Conservation (phyloP, 2,329 filamentous ascomycete genomes). For the Aspergillus fumigatiaffinis region DNA sequence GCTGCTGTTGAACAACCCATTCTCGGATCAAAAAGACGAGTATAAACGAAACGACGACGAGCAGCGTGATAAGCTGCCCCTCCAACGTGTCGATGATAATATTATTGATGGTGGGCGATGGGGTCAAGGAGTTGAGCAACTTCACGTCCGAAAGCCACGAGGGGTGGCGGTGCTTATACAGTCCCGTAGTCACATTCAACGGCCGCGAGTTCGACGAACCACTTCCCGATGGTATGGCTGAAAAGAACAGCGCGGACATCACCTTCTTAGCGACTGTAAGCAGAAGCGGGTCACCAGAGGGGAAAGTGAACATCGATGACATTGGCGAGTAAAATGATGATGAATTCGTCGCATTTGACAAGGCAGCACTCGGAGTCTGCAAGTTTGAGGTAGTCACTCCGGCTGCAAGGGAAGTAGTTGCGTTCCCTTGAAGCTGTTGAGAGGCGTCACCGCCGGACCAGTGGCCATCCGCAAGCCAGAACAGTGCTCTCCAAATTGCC, state of each 20-base stretch:
- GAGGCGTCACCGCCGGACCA: slow-evolving; percentile 44
- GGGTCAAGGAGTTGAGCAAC: slow-evolving; percentile 56
- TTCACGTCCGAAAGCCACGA: slow-evolving; percentile 58
- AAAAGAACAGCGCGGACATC: slow-evolving; percentile 32
- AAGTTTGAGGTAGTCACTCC: slow-evolving; percentile 20
- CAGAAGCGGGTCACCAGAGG: slow-evolving; percentile 42
- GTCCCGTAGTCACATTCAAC: slow-evolving; percentile 23
- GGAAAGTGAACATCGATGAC: slow-evolving; percentile 41
- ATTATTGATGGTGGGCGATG: slow-evolving; percentile 69
- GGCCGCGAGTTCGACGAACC: slow-evolving; percentile 23
- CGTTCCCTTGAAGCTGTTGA: slow-evolving; percentile 22
- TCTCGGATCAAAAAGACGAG: slow-evolving; percentile 94
- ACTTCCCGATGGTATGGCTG: slow-evolving; percentile 24
- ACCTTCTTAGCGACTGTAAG: slow-evolving; percentile 46
- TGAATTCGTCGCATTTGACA: slow-evolving; percentile 21
- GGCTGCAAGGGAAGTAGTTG: slow-evolving; percentile 19
- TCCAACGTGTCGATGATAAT: slow-evolving; percentile 79
- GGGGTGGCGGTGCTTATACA: slow-evolving; percentile 35
- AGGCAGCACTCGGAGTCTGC: slow-evolving; percentile 20
- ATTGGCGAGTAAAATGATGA: slow-evolving; percentile 32
- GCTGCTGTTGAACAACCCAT: slow-evolving; percentile 98
- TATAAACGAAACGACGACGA: slow-evolving; percentile 91
- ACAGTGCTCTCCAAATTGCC: slow-evolving; percentile 86
- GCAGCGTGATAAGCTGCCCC: slow-evolving; percentile 86
- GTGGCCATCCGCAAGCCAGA: slow-evolving; percentile 85